Evolutionary conservation across 176 grass and related monocot species (phyloP).

Genomic region (Tillandsia fasciculata): DNA sequence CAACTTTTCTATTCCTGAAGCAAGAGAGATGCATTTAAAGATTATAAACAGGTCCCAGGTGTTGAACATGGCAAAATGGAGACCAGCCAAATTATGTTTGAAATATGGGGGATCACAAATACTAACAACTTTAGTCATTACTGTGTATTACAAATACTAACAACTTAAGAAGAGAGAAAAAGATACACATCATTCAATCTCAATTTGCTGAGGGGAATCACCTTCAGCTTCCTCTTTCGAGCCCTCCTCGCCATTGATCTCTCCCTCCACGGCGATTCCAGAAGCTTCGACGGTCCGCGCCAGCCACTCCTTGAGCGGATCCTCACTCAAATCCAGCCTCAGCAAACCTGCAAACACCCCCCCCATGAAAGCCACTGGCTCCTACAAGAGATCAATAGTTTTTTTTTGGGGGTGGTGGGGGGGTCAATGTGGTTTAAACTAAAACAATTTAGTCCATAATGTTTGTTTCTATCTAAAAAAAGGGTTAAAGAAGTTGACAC

Average conservation of each 20-base stretch:
- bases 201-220: constrained; percentile 66
- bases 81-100: too few relatives aligned
- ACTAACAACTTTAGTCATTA: neutral
- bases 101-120: neutral
- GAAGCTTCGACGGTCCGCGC: constrained; percentile 64
- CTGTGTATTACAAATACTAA: neutral
- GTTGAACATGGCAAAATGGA: too few relatives aligned
- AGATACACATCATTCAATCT: constrained; percentile 69
- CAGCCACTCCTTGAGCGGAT: constrained; percentile 91
- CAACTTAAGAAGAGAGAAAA: constrained; percentile 2
- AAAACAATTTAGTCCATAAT: too few relatives aligned
- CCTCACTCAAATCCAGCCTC: constrained; percentile 93
- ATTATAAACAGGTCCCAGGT: too few relatives aligned
- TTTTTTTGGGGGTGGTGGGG: too few relatives aligned
- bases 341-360: constrained; percentile 83
- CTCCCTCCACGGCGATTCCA: constrained; percentile 49
- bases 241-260: constrained; percentile 14
- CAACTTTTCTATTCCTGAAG: too few relatives aligned
- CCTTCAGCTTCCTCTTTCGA: constrained; percentile 37
- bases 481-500: too few relatives aligned
- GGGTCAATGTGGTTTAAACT: too few relatives aligned
- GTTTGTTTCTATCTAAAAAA: too few relatives aligned
- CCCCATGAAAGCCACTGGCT: constrained; percentile 92
- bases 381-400: constrained; percentile 28
- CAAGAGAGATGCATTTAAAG: too few relatives aligned